Evolutionary conservation across 225 moss, liverwort and hornwort genomes (phyloP).

Genomic region (Straminergon stramineum): DNA sequence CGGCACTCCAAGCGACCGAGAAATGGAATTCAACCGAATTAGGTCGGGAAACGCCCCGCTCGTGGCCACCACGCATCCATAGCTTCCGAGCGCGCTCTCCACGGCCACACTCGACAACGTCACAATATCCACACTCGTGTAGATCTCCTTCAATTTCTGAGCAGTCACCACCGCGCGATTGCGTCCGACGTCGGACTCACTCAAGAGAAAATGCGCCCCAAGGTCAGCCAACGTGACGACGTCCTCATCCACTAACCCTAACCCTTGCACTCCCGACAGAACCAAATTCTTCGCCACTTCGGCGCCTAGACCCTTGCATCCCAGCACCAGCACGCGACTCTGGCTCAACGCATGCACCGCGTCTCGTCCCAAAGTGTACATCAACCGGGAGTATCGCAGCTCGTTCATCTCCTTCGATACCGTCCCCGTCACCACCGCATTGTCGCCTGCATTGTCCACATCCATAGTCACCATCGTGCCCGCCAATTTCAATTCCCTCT

Average conservation of each 20-base stretch:
- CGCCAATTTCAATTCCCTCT: background rate
- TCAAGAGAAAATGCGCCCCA: constrained; percentile 64
- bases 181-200: constrained; percentile 67
- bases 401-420: constrained; percentile 37
- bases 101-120: constrained; percentile 47
- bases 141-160: constrained; percentile 71
- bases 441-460: constrained; percentile 47
- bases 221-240: constrained; percentile 64
- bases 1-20: constrained; percentile 72
- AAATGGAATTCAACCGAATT: constrained; percentile 57
- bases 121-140: constrained; percentile 46
- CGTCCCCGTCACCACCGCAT: constrained; percentile 7
- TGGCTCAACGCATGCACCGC: constrained; percentile 26
- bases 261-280: constrained; percentile 67
- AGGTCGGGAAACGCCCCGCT: constrained; percentile 47
- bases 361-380: constrained; percentile 31
- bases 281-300: constrained; percentile 94
- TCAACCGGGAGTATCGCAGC: constrained; percentile 42
- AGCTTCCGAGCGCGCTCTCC: constrained; percentile 53
- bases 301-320: constrained; percentile 75
- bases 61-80: constrained; percentile 73
- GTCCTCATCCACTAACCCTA: constrained; percentile 90
- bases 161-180: constrained; percentile 72
- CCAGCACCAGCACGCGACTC: constrained; percentile 54
- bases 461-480: constrained; percentile 54